Percentiles rank a stretch among this genome's conserved stretches.
Evolutionary conservation across 345 rosid species (phyloP).

Genomic region (Murraya koenigii): DNA sequence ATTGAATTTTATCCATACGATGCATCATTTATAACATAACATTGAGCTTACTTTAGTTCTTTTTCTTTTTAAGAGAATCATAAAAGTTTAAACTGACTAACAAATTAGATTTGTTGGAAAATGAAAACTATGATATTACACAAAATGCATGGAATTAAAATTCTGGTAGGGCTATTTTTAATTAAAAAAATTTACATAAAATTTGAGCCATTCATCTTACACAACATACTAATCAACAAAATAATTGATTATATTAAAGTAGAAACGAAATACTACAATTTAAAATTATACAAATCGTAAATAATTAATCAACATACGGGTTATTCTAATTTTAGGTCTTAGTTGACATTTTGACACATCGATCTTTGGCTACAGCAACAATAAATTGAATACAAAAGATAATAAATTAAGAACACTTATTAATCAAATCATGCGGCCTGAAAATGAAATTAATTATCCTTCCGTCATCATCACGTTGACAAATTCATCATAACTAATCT

Average conservation of each 20-base stretch:
- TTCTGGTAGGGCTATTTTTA: too few species aligned
- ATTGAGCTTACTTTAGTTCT: too few species aligned
- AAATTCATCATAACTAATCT: conserved; percentile 80
- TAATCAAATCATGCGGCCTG: neutral
- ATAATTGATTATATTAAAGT: neutral
- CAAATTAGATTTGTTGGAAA: too few species aligned
- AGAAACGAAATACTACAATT: conserved; percentile 15
- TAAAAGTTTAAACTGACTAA: too few species aligned
- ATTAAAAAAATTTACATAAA: too few species aligned
- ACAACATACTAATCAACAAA: too few species aligned
- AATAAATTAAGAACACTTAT: neutral
- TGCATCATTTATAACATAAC: too few species aligned
- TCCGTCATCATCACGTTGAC: conserved; percentile 82
- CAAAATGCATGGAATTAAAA: neutral
- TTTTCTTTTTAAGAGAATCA: too few species aligned
- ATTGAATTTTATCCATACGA: too few species aligned
- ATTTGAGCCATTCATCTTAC: neutral
- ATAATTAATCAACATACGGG: neutral
- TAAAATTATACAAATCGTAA: conserved; percentile 19
- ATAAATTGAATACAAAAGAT: neutral
- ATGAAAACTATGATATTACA: neutral
- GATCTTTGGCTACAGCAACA: neutral
- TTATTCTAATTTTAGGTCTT: conserved; percentile 13
- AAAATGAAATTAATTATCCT: conserved; percentile 9
- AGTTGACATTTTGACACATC: neutral